Percentiles rank a stretch among this genome's conserved stretches.
Evolutionary conservation across 2,329 filamentous ascomycete genomes (phyloP).

Genomic region (Dactylellina cionopaga): DNA sequence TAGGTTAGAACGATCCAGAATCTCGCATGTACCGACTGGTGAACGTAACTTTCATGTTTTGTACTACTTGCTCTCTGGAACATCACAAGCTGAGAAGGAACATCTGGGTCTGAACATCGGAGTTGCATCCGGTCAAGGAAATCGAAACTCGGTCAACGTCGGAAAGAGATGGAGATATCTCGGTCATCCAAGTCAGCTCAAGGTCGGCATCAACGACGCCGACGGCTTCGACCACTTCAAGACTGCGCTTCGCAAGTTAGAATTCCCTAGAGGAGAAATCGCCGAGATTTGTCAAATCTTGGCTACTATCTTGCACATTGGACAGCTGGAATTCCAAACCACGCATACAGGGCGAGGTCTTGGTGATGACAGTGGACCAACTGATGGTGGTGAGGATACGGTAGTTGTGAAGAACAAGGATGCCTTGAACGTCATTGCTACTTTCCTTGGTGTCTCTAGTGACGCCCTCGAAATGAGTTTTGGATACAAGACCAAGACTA

Average conservation of each 20-base stretch:
- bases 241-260: slow-evolving; percentile 89
- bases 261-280: slow-evolving; percentile 92
- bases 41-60: slow-evolving; percentile 96
- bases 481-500: slow-evolving; percentile 95
- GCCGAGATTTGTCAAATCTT: slow-evolving; percentile 96
- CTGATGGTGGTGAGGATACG: slow-evolving; percentile 86
- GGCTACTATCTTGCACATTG: slow-evolving; percentile 94
- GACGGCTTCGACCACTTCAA: slow-evolving; percentile 98
- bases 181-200: slow-evolving; percentile 94
- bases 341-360: slow-evolving; percentile 79
- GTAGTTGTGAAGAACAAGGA: slow-evolving; percentile 96
- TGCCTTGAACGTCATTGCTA: slow-evolving; percentile 82
- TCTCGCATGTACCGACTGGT: slow-evolving; percentile 90
- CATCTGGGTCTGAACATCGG: slow-evolving; percentile 79
- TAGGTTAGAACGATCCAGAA: slow-evolving; percentile 87
- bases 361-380: slow-evolving; percentile 92
- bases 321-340: slow-evolving; percentile 91
- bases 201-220: slow-evolving; percentile 93
- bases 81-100: slow-evolving; percentile 85
- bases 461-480: slow-evolving; percentile 86
- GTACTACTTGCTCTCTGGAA: slow-evolving; percentile 94
- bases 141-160: slow-evolving; percentile 66
- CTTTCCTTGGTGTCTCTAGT: slow-evolving; percentile 88
- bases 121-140: slow-evolving; percentile 63
- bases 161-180: slow-evolving; percentile 94